Evolutionary conservation across 768 basidiomycete genomes (phyloP).

Genomic region (Lyophyllum shimeji): DNA sequence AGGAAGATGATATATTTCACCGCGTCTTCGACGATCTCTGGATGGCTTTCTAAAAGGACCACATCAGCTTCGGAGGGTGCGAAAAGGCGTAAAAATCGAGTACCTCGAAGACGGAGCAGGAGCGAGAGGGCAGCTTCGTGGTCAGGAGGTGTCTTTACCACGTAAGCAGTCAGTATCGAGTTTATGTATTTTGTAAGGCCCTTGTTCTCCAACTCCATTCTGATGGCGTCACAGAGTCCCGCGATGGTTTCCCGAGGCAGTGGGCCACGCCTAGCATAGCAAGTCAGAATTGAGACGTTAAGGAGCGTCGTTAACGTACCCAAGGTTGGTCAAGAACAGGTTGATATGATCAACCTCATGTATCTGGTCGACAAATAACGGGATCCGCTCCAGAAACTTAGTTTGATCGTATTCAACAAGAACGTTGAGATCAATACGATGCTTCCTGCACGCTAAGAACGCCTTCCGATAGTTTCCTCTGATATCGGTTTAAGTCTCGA

Average conservation of each 20-base stretch:
- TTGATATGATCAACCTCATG: slow-evolving; percentile 91
- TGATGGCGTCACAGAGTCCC: slow-evolving; percentile 75
- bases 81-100: background rate
- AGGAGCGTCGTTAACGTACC: slow-evolving; percentile 45
- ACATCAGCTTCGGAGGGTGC: slow-evolving; percentile 17
- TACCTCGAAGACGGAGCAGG: slow-evolving; percentile 79
- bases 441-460: slow-evolving; percentile 88
- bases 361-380: slow-evolving; percentile 79
- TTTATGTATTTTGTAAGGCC: slow-evolving; percentile 84
- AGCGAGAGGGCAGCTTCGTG: slow-evolving; percentile 81
- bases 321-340: slow-evolving; percentile 83
- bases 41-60: slow-evolving; percentile 44
- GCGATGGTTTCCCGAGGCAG: slow-evolving; percentile 59
- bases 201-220: slow-evolving; percentile 64
- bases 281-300: slow-evolving; percentile 5
- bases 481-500: background rate
- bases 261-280: slow-evolving; percentile 51
- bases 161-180: slow-evolving; percentile 88
- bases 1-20: slow-evolving; percentile 99
- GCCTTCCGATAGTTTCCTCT: slow-evolving; percentile 84
- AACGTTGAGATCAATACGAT: slow-evolving; percentile 87
- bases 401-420: slow-evolving; percentile 81
- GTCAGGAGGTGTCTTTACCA: slow-evolving; percentile 89
- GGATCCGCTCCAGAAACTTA: slow-evolving; percentile 60
- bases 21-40: slow-evolving; percentile 88